Conservation (phyloP, 2,329 filamentous ascomycete species). For the Fusarium robinianum region DNA sequence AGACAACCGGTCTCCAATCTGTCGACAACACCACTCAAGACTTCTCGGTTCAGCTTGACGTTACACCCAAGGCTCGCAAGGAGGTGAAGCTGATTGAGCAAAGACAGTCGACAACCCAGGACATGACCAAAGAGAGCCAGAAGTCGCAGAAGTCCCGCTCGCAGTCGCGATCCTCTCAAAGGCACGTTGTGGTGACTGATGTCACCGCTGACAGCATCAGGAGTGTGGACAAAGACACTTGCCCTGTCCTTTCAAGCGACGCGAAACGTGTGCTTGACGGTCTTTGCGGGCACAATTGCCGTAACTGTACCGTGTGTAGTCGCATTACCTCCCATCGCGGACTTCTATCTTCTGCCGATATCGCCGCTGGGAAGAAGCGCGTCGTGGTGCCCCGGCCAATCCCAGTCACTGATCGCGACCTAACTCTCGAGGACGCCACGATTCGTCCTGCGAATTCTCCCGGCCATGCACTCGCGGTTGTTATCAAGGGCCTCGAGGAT, state of each 20-base stretch:
- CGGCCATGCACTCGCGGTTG: conserved; percentile 73
- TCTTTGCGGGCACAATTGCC: conserved; percentile 59
- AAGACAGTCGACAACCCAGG: conserved; percentile 25
- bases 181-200: conserved; percentile 30
- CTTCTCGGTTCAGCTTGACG: conserved; percentile 40
- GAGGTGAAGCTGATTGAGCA: conserved; percentile 23
- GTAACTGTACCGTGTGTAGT: conserved; percentile 62
- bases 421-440: conserved; percentile 55
- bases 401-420: conserved; percentile 65
- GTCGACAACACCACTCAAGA: conserved; percentile 43
- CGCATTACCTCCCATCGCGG: conserved; percentile 55
- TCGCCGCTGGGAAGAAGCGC: conserved; percentile 57
- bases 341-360: conserved; percentile 44
- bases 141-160: conserved; percentile 35
- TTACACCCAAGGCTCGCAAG: conserved; percentile 34
- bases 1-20: conserved; percentile 43
- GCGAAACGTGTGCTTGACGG: conserved; percentile 58
- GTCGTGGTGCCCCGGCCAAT: conserved; percentile 67
- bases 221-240: conserved; percentile 38
- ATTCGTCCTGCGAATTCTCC: conserved; percentile 72
- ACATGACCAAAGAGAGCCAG: conserved; percentile 32
- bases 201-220: conserved; percentile 31
- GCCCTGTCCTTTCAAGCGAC: conserved; percentile 55
- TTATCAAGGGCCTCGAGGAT: conserved; percentile 80
- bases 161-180: conserved; percentile 36